Base-by-base conservation (phyloP, 192 early-diverging fungal species). In the Mortierella hygrophila region DNA sequence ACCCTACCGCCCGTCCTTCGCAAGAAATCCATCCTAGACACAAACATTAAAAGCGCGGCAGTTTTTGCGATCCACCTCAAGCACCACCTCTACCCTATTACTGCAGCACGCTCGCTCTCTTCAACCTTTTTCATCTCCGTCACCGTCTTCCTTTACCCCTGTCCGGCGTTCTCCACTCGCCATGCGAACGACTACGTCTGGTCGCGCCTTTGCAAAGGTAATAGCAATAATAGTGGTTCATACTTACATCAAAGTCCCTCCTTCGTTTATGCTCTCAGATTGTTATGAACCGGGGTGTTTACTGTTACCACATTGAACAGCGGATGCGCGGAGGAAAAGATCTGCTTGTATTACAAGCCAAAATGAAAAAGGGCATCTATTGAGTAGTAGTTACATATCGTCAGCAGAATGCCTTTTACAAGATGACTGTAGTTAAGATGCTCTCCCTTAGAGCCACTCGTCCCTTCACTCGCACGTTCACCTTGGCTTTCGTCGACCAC, bases 121-220 rank as follows among this genome's bases (percentile, higher is more conserved):
- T 29, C 4, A 13, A 15, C n/a, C 10, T n/a, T 73, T 73, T 32
- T 47, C 44, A 73, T 32, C 44, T 46, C 23, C 16, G 6, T 20
- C 72, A 42, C 42, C 72, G 38, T 73, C 29, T 44, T 16, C 4
- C 44, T 29, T 3, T 2, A 40, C 55, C 11, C 72, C 72, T 29
- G 10, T 73, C 26, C 16, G 72, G 20, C 29, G 40, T 71, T 52
- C 47, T 49, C 7, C 72, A 15, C 71, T 82, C 46, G 90, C 88
- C 88, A 91, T 93, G 91, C 92, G 89, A 70, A 90, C 91, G 15
- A 93, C 91, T 21, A 89, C 88, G 26, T 90, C 89, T 11, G 92
- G 92, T 32, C 82, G 92, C 71, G 90, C 92, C 60, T 93, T 92
- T 88, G 85, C 88, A 16, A 93, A 91, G 92, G 92, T 91, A 87